Evolutionary conservation across 306 rosid species (phyloP), one percentile per base, ranked within the genome.

Genomic region (Corylus americana): DNA sequence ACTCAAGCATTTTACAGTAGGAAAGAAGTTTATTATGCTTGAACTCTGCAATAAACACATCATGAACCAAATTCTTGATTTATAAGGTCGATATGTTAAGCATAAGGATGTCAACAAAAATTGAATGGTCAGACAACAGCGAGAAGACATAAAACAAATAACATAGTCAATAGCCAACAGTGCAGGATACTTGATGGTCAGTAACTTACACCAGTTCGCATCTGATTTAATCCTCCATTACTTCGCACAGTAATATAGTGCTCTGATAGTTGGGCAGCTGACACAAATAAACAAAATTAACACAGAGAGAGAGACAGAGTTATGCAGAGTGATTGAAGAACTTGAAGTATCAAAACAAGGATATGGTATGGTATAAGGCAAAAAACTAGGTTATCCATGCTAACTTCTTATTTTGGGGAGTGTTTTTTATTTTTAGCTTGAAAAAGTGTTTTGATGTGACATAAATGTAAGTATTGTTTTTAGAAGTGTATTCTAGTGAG

Each of bases 151-250:
- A 61, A 29, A 75, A 27, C 25, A 71, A 66, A 59, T 50, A 69
- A 64, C 42, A 45, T 48, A 35, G 47, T 18, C 55, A 63, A 55
- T 75, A 31, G 55, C 55, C n/a, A 69, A 78, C 68, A 50, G 55
- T 72, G 67, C 73, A 76, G 47, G 70, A 84, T 71, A 2, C n/a
- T 7, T 6, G 72, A 77, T 35, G 70, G 68, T 74, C 63, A 75
- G 63, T 37, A 69, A 86, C 97, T 85, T 90, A 94, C 98, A 77
- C 98, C 97, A 73, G 98, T 92, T 70, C 98, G 97, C 98, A 94
- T 92, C 83, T 94, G 98, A 84, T 94, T 94, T 42, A 94, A 81
- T 84, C 98, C 98, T 39, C 98, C 98, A 66, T 94, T 92, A 86
- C 96, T 88, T 85, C 83, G 91, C 79, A 94, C 98, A 42, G 97